Percentiles rank a stretch among this genome's conserved stretches.
These are phyloP conservation scores for Eutypa lata DNA, from an alignment of 2,329 filamentous ascomycete species.

Conservation along the genomic window DNA sequence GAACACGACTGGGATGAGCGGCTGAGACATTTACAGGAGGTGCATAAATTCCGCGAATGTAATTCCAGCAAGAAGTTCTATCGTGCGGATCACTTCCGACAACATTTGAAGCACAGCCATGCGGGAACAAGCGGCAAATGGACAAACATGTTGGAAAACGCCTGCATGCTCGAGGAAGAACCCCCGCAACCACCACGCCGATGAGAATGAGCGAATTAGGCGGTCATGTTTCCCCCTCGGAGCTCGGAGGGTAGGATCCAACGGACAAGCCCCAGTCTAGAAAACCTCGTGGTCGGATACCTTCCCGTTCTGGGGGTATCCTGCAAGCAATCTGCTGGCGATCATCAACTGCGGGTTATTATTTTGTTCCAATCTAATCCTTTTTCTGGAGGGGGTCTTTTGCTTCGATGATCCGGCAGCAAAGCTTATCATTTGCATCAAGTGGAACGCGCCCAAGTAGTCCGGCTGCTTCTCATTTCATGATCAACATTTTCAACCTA, in stretches of 20 bases:
- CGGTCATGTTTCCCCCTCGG: background rate
- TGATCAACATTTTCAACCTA: background rate
- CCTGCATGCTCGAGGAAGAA: slow-evolving; percentile 91
- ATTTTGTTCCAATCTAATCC: background rate
- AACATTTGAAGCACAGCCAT: slow-evolving; percentile 97
- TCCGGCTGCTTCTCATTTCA: background rate
- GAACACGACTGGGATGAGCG: slow-evolving; percentile 86
- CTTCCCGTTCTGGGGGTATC: background rate
- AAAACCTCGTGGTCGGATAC: background rate
- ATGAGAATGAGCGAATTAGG: slow-evolving; percentile 18
- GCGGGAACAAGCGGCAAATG: slow-evolving; percentile 95
- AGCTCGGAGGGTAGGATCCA: background rate
- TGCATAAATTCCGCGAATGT: slow-evolving; percentile 97
- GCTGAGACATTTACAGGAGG: slow-evolving; percentile 80
- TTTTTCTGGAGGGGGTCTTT: background rate
- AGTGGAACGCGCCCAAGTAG: too few species aligned
- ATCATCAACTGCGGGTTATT: background rate
- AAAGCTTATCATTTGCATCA: too few species aligned
- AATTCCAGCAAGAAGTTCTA: slow-evolving; percentile 99
- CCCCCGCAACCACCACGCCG: slow-evolving; percentile 45
- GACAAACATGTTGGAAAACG: slow-evolving; percentile 97
- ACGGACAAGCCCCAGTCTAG: background rate
- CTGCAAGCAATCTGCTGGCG: background rate
- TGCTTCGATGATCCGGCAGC: background rate
- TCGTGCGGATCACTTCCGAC: slow-evolving; percentile 93